Evolutionary conservation across 2,329 filamentous ascomycete species (phyloP).

Genomic region (Cladorrhinum sp.): DNA sequence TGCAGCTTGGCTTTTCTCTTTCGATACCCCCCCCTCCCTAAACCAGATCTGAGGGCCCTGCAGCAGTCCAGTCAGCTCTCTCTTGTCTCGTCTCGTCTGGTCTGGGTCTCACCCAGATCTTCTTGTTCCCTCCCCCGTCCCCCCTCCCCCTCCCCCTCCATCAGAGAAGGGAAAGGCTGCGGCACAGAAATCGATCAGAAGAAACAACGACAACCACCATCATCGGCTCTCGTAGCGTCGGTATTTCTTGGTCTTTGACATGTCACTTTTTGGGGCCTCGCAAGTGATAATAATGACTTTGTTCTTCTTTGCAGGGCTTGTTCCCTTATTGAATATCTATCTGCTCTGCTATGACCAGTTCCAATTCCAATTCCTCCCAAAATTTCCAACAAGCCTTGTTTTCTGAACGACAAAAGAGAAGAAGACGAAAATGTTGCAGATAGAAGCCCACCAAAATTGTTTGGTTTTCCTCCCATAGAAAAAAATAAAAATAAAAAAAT

Average conservation of each 20-base stretch:
- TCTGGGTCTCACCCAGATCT: not conserved
- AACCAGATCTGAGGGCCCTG: not conserved
- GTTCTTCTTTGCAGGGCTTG: not conserved
- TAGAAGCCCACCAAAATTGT: not conserved
- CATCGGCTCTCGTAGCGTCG: no score
- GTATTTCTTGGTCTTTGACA: not conserved
- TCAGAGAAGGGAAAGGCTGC: not conserved
- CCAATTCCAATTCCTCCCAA: not conserved
- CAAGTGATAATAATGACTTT: not conserved
- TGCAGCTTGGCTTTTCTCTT: no score
- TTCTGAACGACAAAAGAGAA: not conserved
- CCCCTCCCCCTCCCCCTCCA: not conserved
- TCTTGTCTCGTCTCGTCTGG: not conserved
- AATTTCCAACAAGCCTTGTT: not conserved
- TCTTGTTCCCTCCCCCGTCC: not conserved
- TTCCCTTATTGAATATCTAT: not conserved
- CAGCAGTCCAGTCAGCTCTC: not conserved
- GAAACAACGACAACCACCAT: not conserved
- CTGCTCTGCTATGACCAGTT: not conserved
- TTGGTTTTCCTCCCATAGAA: not conserved
- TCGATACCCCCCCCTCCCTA: no score
- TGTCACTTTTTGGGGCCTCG: not conserved
- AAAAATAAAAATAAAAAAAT: slow-evolving; percentile 2
- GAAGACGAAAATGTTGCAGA: slow-evolving; percentile 1
- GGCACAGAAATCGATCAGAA: not conserved